Percentiles rank a stretch among this genome's conserved stretches.
phyloP scores from a whole-genome alignment of 2,329 filamentous ascomycete genomes.

The Calonectria pseudoturangicola region DNA sequence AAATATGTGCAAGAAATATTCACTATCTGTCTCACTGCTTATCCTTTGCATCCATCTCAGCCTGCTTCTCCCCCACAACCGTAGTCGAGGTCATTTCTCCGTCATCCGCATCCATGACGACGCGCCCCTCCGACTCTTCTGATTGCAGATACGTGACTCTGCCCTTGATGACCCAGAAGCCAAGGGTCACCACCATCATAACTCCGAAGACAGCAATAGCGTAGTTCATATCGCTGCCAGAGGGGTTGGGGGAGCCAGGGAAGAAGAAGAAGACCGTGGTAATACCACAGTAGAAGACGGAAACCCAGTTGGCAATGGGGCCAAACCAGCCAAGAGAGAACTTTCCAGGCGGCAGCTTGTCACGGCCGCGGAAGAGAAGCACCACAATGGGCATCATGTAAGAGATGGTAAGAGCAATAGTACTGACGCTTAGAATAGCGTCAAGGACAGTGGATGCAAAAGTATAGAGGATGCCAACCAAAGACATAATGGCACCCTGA shows the following conservation, averaged over 20 bases:
- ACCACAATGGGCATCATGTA: conserved; percentile 69
- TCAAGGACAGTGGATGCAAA: conserved; percentile 72
- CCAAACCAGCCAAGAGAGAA: conserved; percentile 69
- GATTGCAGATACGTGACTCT: conserved; percentile 59
- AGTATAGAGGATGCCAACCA: conserved; percentile 73
- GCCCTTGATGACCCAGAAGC: conserved; percentile 71
- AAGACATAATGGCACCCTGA: conserved; percentile 65
- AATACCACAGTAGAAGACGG: conserved; percentile 69
- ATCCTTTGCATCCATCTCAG: conserved; percentile 8
- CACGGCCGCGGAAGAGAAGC: conserved; percentile 69
- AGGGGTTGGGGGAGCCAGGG: conserved; percentile 66
- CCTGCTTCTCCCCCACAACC: conserved; percentile 36
- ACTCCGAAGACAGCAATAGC: conserved; percentile 74
- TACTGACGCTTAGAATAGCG: conserved; percentile 73
- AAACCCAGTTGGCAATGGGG: conserved; percentile 66
- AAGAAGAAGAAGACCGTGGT: conserved; percentile 75
- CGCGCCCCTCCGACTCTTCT: conserved; percentile 52
- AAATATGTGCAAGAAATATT: conserved; percentile 29
- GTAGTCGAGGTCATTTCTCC: conserved; percentile 42
- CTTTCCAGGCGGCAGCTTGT: conserved; percentile 68
- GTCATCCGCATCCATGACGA: conserved; percentile 48
- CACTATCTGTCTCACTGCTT: not conserved
- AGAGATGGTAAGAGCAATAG: conserved; percentile 72
- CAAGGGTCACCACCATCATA: conserved; percentile 69
- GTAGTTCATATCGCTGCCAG: conserved; percentile 72